Conservation (phyloP, 768 basidiomycete genomes). For the Tulasnella sp. region DNA sequence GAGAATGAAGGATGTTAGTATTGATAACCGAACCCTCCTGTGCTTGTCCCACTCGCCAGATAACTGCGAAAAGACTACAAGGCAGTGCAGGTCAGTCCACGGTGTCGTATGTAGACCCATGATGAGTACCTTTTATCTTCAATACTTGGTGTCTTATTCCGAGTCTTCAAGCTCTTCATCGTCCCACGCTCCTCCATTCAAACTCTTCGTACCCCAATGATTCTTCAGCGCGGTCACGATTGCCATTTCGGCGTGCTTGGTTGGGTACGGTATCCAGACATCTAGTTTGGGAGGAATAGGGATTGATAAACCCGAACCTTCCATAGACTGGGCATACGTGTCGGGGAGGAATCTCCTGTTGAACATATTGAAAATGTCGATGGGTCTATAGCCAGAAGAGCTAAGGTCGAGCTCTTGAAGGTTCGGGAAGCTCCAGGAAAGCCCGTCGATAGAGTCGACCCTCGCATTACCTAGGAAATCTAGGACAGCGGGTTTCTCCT, state of each 20-base stretch:
- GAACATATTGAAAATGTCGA: not conserved
- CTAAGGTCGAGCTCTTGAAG: not conserved
- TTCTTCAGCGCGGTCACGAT: not conserved
- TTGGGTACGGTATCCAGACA: not conserved
- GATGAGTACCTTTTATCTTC: no score
- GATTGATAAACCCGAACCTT: not conserved
- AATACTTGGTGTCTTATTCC: not conserved
- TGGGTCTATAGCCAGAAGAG: not conserved
- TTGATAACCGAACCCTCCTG: no score
- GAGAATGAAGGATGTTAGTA: no score
- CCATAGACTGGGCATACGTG: not conserved
- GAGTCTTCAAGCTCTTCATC: not conserved
- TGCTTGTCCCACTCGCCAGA: no score
- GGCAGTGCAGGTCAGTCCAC: no score
- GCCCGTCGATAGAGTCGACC: not conserved
- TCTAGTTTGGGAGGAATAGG: not conserved
- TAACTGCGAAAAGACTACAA: no score
- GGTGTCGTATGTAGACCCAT: no score
- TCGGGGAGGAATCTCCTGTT: not conserved
- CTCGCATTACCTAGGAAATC: not conserved
- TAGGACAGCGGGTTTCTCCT: no score
- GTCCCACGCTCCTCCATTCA: not conserved
- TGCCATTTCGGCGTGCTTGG: not conserved
- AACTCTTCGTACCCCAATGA: not conserved
- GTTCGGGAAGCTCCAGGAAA: not conserved